Conservation (phyloP, 73 alveolate species). For the Tetrahymena elliotti region DNA sequence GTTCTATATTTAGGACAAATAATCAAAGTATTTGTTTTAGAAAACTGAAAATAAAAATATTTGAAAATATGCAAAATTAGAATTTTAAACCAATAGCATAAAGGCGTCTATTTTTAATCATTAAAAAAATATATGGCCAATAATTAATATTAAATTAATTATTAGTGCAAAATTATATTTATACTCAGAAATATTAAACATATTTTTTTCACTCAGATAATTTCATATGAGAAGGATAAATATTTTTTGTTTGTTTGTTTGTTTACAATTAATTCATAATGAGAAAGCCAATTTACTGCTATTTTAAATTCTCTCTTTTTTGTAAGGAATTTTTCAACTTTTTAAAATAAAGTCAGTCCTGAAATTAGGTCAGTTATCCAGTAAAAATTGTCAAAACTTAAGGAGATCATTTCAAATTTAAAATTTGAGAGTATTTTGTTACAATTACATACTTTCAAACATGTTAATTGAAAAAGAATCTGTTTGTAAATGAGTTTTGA, state of each 20-base stretch:
- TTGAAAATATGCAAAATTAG: neutral
- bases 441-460: too few relatives aligned
- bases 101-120: neutral
- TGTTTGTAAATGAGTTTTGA: too few relatives aligned
- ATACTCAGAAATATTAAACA: neutral
- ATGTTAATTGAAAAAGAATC: too few relatives aligned
- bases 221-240: neutral
- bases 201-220: too few relatives aligned
- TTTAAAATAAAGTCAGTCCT: neutral
- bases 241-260: too few relatives aligned
- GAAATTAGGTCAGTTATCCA: neutral
- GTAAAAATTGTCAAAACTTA: neutral
- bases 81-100: too few relatives aligned
- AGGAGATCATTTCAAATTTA: neutral
- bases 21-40: too few relatives aligned
- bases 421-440: too few relatives aligned
- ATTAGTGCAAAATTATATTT: neutral
- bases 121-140: neutral
- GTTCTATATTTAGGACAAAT: too few relatives aligned
- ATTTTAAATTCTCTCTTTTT: neutral
- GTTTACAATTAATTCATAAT: too few relatives aligned
- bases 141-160: too few relatives aligned
- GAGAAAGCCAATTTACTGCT: neutral
- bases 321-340: neutral
- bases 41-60: too few relatives aligned